Conservation (phyloP, 768 basidiomycete species). For the Auricularia sp. region DNA sequence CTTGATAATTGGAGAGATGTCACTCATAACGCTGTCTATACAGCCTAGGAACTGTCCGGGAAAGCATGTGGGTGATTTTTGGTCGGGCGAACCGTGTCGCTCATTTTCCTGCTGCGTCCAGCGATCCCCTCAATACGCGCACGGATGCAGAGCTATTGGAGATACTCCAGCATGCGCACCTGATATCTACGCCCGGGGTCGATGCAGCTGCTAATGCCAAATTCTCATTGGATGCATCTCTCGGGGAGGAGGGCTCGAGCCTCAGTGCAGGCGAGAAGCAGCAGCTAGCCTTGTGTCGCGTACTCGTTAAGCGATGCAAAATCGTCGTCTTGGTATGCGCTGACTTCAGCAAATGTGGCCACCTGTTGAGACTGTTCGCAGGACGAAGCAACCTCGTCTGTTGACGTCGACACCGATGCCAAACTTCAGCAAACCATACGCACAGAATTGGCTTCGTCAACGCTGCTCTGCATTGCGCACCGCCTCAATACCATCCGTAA, state of each 20-base stretch:
- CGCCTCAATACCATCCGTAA: conserved; percentile 41
- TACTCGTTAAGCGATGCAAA: conserved; percentile 48
- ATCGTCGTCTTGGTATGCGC: conserved; percentile 44
- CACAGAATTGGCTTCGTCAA: conserved; percentile 44
- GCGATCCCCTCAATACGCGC: conserved; percentile 42
- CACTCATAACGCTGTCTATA: neutral
- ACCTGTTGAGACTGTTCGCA: conserved; percentile 11
- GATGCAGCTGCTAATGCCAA: conserved; percentile 48
- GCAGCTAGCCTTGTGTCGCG: conserved; percentile 49
- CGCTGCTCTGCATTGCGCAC: conserved; percentile 48
- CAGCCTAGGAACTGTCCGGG: neutral
- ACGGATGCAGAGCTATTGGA: conserved; percentile 56
- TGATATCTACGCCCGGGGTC: conserved; percentile 42
- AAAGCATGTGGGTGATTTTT: neutral
- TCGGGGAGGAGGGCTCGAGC: conserved; percentile 52
- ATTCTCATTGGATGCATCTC: conserved; percentile 50
- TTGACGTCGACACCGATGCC: conserved; percentile 53
- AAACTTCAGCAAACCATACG: conserved; percentile 58
- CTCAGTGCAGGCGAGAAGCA: conserved; percentile 61
- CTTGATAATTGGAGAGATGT: too few species aligned
- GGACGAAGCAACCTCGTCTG: conserved; percentile 56
- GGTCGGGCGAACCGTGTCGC: neutral
- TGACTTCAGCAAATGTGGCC: neutral
- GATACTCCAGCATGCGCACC: conserved; percentile 49
- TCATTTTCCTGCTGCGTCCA: conserved; percentile 10